Base-by-base conservation (phyloP, 208 protist species). In the Lotmaria passim region DNA sequence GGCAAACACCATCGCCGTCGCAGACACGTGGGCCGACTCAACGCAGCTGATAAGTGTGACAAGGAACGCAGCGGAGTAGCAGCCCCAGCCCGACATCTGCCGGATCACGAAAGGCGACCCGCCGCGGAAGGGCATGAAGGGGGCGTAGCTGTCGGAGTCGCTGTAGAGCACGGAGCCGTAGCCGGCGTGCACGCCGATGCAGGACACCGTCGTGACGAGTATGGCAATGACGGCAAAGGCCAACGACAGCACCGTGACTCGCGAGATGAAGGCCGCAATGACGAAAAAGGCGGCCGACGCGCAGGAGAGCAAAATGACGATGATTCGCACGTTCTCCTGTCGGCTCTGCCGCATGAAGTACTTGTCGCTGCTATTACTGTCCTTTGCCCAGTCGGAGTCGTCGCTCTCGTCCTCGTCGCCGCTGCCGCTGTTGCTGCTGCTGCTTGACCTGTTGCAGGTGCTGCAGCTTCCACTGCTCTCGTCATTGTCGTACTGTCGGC, bases 81-180 rank as follows among this genome's bases (percentile, higher is more conserved):
- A 84, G 39, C 61, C 55, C 87, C 90, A 93, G 31, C 85, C 90
- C 0, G 69, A 64, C 31, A 85, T 78, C 66, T 95, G 90, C 34
- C 82, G 70, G 6, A 75, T 56, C 39, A 92, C 74, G 61, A 89
- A 95, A 12, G 74, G 69, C 39, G 78, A 53, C 3, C 87, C 90
- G 28, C 90, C 90, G 46, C 76, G 68, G 79, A 95, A 95, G 17
- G 87, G 90, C 85, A 93, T 93, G 52, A 93, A 92, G 24, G 78
- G 66, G 26, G 68, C 60, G 67, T 85, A 95, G 15, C 24, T 48
- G 51, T 78, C 71, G 33, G 65, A 76, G 24, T 68, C 11, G 19
- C 75, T 58, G 46, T 93, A 72, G 8, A 85, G 31, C 2, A 93
- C 17, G n/a, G 70, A 43, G 31, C 90, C 90, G 79, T 95, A 95